Base-by-base conservation (phyloP, 495 filamentous ascomycete species). In the Sabuloglossum arenarium region DNA sequence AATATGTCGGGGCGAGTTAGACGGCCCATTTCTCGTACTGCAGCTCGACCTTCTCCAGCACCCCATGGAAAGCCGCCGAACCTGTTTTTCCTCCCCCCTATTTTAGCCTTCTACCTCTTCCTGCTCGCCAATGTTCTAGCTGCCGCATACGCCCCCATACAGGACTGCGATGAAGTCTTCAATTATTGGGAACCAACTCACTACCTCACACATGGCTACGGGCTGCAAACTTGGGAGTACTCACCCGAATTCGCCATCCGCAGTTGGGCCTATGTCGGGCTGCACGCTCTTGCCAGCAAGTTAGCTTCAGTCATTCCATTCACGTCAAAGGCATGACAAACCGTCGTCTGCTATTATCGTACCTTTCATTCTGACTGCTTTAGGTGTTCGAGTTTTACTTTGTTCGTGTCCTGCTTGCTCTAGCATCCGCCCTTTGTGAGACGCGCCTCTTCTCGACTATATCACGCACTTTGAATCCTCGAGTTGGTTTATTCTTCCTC, bases 171-270 rank as follows among this genome's bases (percentile, higher is more conserved):
- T 65, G 93, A 99, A 70, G 88, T 90, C 3, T 99, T 94, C 74
- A 99, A 99, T 63, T 99, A 93, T 70, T 99, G 93, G 93, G 93
- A 99, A 63, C 91, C 93, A 0, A 80, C 88, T 0, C 93, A 99
- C 68, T 99, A 96, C 66, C 77, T 99, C 29, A 80, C 78, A 58
- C 88, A 95, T 72, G 85, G 86, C 63, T 89, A 90, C 64, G 93
- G 93, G 29, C 71, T 97, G 32, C 86, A 99, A 69, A 99, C 93
- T 16, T 99, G 93, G 93, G 93, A 99, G 66, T 99, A 97, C 69
- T 94, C 90, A 0, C 93, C 93, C 1, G 83, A 88, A 50, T 97
- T 86, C 66, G 86, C 86, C 30, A 94, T 99, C 62, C 82, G 93
- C 55, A 95, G 87, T 70, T 99, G 93, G 93, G 75, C 86, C 30